A percentile compares a stretch with the other conserved stretches of the same genome.
phyloP scores from a whole-genome alignment of 352 stramenopile genomes.

The Phytophthora cactorum region DNA sequence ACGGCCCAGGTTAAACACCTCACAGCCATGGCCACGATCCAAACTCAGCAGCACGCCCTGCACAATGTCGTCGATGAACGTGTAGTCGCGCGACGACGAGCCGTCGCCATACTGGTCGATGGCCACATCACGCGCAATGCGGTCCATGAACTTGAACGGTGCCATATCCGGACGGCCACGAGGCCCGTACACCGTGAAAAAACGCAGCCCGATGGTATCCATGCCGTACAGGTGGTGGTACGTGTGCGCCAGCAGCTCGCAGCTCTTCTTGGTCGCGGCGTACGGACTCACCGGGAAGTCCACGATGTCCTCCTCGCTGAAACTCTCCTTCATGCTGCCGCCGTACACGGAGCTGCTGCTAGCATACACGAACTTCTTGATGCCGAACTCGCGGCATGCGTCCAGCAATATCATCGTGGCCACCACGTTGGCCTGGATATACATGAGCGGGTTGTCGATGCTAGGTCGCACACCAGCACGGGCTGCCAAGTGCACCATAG shows the following conservation, averaged over 20 bases:
- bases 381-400: conserved; percentile 86
- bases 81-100: conserved; percentile 96
- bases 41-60: conserved; percentile 91
- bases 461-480: conserved; percentile 96
- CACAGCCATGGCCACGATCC: conserved; percentile 80
- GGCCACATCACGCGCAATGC: conserved; percentile 88
- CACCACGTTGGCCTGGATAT: conserved; percentile 98
- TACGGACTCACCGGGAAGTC: conserved; percentile 97
- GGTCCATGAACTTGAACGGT: conserved; percentile 98
- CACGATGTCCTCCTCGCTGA: conserved; percentile 91
- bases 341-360: conserved; percentile 96
- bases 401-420: conserved; percentile 95
- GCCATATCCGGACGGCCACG: conserved; percentile 98
- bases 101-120: conserved; percentile 98
- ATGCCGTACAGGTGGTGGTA: conserved; percentile 98
- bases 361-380: conserved; percentile 97
- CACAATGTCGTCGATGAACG: conserved; percentile 98
- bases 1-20: conserved; percentile 98
- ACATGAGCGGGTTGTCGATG: conserved; percentile 97
- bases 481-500: conserved; percentile 96
- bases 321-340: conserved; percentile 91
- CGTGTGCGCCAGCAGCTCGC: conserved; percentile 97
- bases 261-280: conserved; percentile 97
- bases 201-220: conserved; percentile 95
- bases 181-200: conserved; percentile 99